A percentile compares a stretch with the other conserved stretches of the same genome.
These are phyloP conservation scores for Fusarium torulosum DNA, from an alignment of 2,329 filamentous ascomycete genomes.

Conservation along the genomic window DNA sequence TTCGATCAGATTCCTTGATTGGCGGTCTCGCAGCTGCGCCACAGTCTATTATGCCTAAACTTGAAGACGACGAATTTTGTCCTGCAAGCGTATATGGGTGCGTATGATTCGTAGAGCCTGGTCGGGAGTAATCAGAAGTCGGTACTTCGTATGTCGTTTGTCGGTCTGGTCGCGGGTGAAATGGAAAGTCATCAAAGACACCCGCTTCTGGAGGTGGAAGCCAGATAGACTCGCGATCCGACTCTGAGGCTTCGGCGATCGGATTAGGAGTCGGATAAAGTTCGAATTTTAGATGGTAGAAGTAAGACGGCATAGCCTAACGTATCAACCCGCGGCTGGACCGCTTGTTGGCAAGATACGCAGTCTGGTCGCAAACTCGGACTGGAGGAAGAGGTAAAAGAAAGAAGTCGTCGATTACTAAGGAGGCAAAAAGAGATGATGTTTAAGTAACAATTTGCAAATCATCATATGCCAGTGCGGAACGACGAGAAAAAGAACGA, in stretches of 20 bases:
- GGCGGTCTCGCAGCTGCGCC: conserved; percentile 56
- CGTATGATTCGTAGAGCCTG: conserved; percentile 3
- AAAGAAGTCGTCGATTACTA: conserved; percentile 19
- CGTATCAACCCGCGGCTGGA: conserved; percentile 3
- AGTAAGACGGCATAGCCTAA: conserved; percentile 69
- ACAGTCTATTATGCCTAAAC: conserved; percentile 62
- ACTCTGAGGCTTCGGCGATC: conserved; percentile 20
- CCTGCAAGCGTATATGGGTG: conserved; percentile 1
- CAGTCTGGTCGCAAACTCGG: conserved; percentile 2
- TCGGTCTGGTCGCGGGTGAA: conserved; percentile 56
- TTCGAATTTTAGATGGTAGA: conserved; percentile 76
- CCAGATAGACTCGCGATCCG: conserved; percentile 58
- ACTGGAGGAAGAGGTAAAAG: neutral
- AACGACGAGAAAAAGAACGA: neutral
- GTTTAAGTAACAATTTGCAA: conserved; percentile 6
- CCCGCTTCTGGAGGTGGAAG: conserved; percentile 61
- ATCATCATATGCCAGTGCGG: conserved; percentile 35
- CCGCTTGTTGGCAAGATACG: conserved; percentile 6
- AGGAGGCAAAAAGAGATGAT: conserved; percentile 42
- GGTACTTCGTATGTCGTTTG: conserved; percentile 34
- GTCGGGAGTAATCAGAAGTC: conserved; percentile 5
- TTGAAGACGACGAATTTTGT: conserved; percentile 32
- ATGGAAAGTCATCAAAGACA: conserved; percentile 69
- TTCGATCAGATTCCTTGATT: conserved; percentile 49
- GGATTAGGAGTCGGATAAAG: conserved; percentile 66